Evolutionary conservation across 2,329 filamentous ascomycete genomes (phyloP).

Genomic region (Aspergillus udagawae): DNA sequence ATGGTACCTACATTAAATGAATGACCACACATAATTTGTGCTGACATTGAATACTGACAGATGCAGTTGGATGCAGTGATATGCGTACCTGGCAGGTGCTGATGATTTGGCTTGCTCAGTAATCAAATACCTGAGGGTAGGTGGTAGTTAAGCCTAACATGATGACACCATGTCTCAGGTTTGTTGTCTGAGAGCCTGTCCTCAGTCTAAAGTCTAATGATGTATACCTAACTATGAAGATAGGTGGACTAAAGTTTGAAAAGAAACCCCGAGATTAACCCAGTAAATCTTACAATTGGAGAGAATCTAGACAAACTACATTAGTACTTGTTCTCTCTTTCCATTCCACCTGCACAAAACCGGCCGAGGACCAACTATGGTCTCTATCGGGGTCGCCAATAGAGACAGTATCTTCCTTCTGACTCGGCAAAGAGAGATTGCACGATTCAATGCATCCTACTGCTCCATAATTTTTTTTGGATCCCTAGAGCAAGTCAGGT

Average conservation of each 20-base stretch:
- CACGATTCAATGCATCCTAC: background rate
- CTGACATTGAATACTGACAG: background rate
- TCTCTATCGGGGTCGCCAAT: background rate
- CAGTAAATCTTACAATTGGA: background rate
- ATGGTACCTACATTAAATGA: background rate
- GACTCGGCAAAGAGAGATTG: background rate
- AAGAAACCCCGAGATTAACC: background rate
- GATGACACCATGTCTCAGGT: slow-evolving; percentile 1
- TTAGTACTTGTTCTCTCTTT: background rate
- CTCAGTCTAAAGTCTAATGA: background rate
- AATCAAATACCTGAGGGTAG: background rate
- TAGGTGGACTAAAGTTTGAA: background rate
- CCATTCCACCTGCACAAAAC: background rate
- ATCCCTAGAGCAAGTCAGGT: background rate
- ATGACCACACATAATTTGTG: background rate
- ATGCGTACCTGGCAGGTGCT: slow-evolving; percentile 18
- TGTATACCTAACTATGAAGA: too few relatives aligned
- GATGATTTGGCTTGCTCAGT: slow-evolving; percentile 11
- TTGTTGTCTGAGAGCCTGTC: background rate
- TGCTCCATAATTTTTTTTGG: background rate
- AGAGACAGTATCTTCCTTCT: background rate
- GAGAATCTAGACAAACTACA: too few relatives aligned
- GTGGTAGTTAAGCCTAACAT: slow-evolving; percentile 12
- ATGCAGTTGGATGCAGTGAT: slow-evolving; percentile 9
- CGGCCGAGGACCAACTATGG: background rate